Percentiles rank a stretch among this genome's conserved stretches.
phyloP scores from a whole-genome alignment of 768 basidiomycete genomes.

The Termitomyces sp. region DNA sequence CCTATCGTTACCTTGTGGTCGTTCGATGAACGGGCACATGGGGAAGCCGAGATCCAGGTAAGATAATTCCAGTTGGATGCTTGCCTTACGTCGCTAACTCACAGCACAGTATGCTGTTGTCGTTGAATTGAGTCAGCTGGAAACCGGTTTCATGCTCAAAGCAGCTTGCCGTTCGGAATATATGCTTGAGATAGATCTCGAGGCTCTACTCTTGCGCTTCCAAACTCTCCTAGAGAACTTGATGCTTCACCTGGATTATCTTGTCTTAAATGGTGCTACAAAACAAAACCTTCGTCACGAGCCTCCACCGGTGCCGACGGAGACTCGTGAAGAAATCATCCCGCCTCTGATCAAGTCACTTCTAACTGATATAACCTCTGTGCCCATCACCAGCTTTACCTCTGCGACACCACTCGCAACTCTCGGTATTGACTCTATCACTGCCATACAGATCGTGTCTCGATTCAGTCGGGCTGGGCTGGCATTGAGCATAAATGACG shows the following conservation, averaged over 20 bases:
- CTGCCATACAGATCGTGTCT: conserved; percentile 37
- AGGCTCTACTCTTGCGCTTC: conserved; percentile 15
- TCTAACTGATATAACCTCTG: conserved; percentile 19
- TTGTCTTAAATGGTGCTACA: conserved; percentile 6
- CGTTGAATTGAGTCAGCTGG: conserved; percentile 30
- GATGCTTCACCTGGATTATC: conserved; percentile 10
- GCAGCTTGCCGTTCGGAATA: conserved; percentile 27
- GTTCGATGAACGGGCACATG: conserved; percentile 11
- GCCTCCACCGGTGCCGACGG: background rate
- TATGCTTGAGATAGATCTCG: conserved; percentile 20
- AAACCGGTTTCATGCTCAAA: conserved; percentile 24
- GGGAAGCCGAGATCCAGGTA: conserved; percentile 23
- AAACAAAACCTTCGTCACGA: background rate
- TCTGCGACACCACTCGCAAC: conserved; percentile 29
- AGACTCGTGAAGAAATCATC: background rate
- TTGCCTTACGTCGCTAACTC: background rate
- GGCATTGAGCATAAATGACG: conserved; percentile 27
- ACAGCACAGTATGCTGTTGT: conserved; percentile 35
- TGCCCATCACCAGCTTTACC: conserved; percentile 23
- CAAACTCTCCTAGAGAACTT: conserved; percentile 10
- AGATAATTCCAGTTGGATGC: background rate
- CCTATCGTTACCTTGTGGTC: conserved; percentile 23
- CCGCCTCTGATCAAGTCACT: conserved; percentile 4
- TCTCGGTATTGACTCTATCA: conserved; percentile 45
- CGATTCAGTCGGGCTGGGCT: conserved; percentile 33